phyloP scores from a whole-genome alignment of 306 rosid genomes.

The Prunus dulcis region DNA sequence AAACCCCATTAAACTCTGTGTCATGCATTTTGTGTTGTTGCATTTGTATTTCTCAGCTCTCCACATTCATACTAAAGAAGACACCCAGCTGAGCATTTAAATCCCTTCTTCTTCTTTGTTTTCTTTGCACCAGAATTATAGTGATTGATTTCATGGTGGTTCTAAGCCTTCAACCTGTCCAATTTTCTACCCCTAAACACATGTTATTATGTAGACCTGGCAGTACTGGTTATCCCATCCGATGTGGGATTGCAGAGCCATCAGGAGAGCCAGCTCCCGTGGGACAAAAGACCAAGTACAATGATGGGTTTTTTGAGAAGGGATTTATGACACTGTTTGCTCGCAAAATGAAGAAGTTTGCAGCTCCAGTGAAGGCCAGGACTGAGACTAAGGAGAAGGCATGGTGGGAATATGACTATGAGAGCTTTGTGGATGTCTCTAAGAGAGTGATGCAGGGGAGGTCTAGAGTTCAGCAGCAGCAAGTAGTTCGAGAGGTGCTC shows the following conservation, averaged over 20 bases:
- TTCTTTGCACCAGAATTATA: neutral
- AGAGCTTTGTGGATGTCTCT: slow-evolving; percentile 78
- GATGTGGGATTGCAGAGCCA: slow-evolving; percentile 77
- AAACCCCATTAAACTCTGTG: neutral
- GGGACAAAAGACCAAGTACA: slow-evolving; percentile 74
- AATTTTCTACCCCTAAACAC: slow-evolving; percentile 10
- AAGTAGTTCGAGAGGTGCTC: slow-evolving; percentile 83
- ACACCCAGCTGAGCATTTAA: neutral
- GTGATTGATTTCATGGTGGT: slow-evolving; percentile 30
- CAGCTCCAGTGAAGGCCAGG: slow-evolving; percentile 7
- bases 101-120: neutral
- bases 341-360: slow-evolving; percentile 70
- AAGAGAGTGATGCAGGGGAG: slow-evolving; percentile 83
- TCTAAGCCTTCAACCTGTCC: slow-evolving; percentile 38
- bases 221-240: neutral
- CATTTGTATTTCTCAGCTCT: neutral
- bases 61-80: too few relatives aligned
- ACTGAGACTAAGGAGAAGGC: slow-evolving; percentile 13
- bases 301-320: slow-evolving; percentile 69
- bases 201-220: slow-evolving; percentile 1
- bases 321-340: slow-evolving; percentile 78
- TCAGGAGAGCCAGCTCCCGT: slow-evolving; percentile 83
- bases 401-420: slow-evolving; percentile 61
- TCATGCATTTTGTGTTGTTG: neutral
- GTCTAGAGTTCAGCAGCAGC: slow-evolving; percentile 75